A percentile compares a stretch with the other conserved stretches of the same genome.
phyloP scores from a whole-genome alignment of 345 rosid species.

The Pugionium dolabratum region DNA sequence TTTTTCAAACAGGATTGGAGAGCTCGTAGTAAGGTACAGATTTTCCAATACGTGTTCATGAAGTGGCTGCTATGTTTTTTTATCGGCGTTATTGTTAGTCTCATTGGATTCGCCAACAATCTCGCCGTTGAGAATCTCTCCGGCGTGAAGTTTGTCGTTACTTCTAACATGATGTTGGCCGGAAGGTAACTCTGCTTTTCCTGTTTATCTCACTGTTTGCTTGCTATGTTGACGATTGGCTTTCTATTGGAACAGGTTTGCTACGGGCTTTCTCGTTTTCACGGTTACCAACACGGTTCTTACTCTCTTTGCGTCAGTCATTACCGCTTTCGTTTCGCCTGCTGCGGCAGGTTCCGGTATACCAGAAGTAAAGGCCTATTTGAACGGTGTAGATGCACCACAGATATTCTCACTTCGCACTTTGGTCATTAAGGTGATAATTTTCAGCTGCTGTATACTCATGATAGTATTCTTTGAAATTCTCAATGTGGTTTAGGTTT shows the following conservation, averaged over 20 bases:
- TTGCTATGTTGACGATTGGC: background rate
- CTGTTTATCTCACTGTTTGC: background rate
- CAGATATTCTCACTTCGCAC: slow-evolving; percentile 70
- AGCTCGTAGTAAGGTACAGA: slow-evolving; percentile 57
- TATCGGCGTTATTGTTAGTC: slow-evolving; percentile 67
- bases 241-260: slow-evolving; percentile 47
- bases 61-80: slow-evolving; percentile 81
- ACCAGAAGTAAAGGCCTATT: slow-evolving; percentile 93
- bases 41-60: slow-evolving; percentile 71
- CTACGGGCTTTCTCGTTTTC: slow-evolving; percentile 71
- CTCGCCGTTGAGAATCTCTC: slow-evolving; percentile 92
- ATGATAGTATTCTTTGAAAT: too few species aligned
- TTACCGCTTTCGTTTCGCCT: slow-evolving; percentile 75
- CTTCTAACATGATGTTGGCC: slow-evolving; percentile 83
- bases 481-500: background rate
- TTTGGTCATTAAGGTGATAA: slow-evolving; percentile 66
- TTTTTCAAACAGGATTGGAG: slow-evolving; percentile 96
- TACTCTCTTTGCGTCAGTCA: slow-evolving; percentile 62
- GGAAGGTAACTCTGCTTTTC: slow-evolving; percentile 45
- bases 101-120: slow-evolving; percentile 75
- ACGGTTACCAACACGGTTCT: slow-evolving; percentile 64
- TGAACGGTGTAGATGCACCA: slow-evolving; percentile 94
- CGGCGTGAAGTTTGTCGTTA: slow-evolving; percentile 78
- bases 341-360: slow-evolving; percentile 95
- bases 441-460: background rate